A percentile compares a stretch with the other conserved stretches of the same genome.
These are phyloP conservation scores for Plasmodium gonderi DNA, from an alignment of 169 alveolate genomes.

Conservation along the genomic window DNA sequence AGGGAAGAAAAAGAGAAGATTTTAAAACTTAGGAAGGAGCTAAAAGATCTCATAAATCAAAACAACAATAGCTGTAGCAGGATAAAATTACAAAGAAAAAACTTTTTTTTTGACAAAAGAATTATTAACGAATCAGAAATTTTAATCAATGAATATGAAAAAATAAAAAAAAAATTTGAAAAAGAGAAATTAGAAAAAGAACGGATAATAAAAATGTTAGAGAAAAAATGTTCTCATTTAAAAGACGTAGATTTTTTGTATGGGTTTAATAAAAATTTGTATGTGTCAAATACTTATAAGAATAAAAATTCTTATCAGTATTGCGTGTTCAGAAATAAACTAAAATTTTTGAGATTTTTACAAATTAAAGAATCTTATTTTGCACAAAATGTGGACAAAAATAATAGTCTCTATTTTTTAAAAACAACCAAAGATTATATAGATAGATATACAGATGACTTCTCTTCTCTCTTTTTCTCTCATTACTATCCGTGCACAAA, in stretches of 20 bases:
- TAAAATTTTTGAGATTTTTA: constrained; percentile 37
- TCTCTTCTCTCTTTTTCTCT: constrained; percentile 22
- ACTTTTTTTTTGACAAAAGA: constrained; percentile 44
- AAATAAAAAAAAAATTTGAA: constrained; percentile 49
- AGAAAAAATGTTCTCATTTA: constrained; percentile 22
- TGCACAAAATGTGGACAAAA: constrained; percentile 39
- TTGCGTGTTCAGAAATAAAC: constrained; percentile 4
- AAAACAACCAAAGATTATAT: constrained; percentile 39
- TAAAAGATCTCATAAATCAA: constrained; percentile 17
- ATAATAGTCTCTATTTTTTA: constrained; percentile 17
- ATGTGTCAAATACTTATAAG: constrained; percentile 14
- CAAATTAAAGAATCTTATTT: constrained; percentile 40
- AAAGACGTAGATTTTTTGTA: constrained; percentile 9
- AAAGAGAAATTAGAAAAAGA: constrained; percentile 18
- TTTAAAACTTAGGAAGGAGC: constrained; percentile 5
- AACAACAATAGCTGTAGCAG: not conserved
- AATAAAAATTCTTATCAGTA: not conserved
- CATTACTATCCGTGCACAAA: constrained; percentile 48
- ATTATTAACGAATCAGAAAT: constrained; percentile 59
- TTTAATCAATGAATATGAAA: constrained; percentile 26
- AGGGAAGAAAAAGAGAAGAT: constrained; percentile 4
- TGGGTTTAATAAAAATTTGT: constrained; percentile 2
- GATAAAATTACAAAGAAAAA: constrained; percentile 13
- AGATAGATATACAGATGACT: constrained; percentile 47
- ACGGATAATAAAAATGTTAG: constrained; percentile 12